Conservation (phyloP, 306 rosid species). For the Alnus glutinosa region DNA sequence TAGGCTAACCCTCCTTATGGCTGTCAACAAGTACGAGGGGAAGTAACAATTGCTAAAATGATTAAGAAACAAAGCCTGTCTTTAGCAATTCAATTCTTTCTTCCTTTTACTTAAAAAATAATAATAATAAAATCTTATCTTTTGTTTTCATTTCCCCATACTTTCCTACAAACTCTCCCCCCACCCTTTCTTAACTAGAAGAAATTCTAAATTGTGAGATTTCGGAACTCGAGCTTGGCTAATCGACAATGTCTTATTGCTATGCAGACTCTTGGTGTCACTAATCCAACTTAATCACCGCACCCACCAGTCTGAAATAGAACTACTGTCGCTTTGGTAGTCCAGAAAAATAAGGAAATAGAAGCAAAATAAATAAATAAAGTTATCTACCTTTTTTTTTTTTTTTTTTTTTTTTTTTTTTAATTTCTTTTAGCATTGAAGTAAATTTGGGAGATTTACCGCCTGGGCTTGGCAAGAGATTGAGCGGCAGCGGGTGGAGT, state of each 20-base stretch:
- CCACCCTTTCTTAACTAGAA: background rate
- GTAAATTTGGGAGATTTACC: constrained; percentile 30
- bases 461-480: constrained; percentile 12
- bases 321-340: no score
- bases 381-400: no score
- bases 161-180: background rate
- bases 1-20: no score
- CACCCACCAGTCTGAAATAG: no score
- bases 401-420: no score
- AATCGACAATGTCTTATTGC: background rate
- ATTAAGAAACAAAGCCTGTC: background rate
- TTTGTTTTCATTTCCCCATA: background rate
- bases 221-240: background rate
- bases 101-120: no score
- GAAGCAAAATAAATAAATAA: background rate
- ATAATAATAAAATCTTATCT: no score
- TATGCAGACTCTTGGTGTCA: background rate
- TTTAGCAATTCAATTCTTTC: background rate
- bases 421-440: background rate
- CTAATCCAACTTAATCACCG: no score
- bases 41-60: background rate
- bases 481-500: constrained; percentile 13
- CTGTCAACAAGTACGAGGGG: background rate
- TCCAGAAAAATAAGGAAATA: no score
- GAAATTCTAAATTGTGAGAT: background rate